phyloP scores from a whole-genome alignment of 2,329 filamentous ascomycete genomes.

The Fusarium dlaminii region DNA sequence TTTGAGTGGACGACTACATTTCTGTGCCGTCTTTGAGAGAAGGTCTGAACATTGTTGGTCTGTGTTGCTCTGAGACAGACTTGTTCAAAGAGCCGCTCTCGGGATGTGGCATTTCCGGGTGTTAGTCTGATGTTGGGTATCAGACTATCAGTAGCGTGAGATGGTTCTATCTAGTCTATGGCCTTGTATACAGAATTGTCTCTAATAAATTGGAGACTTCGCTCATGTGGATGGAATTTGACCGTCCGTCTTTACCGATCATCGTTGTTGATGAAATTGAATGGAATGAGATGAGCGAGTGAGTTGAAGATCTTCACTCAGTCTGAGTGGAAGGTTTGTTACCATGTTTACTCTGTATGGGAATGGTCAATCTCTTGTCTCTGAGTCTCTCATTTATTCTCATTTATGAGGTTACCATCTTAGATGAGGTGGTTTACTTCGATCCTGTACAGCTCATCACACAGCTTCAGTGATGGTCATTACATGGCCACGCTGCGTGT shows the following conservation, averaged over 20 bases:
- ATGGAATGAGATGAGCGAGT: neutral
- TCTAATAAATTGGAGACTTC: neutral
- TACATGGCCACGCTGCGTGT: neutral
- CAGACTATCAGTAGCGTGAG: constrained; percentile 26
- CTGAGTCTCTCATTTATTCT: neutral
- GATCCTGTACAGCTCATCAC: neutral
- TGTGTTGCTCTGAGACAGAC: constrained; percentile 43
- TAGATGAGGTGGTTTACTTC: neutral
- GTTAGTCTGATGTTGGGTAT: constrained; percentile 27
- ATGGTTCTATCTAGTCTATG: neutral
- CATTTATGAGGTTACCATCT: neutral
- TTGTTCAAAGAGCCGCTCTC: constrained; percentile 37
- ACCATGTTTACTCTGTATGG: neutral
- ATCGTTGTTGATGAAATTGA: constrained; percentile 1
- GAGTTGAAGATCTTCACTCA: neutral
- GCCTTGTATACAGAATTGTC: neutral
- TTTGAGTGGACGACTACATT: neutral
- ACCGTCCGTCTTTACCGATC: neutral
- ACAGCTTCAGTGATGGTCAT: neutral
- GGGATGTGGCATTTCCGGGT: constrained; percentile 47
- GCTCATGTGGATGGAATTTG: neutral
- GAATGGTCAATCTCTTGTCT: neutral
- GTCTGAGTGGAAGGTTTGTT: neutral
- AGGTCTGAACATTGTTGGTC: constrained; percentile 15
- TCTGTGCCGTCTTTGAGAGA: constrained; percentile 8